These are phyloP conservation scores for Xylariaceae sp. DNA, from an alignment of 2,329 filamentous ascomycete species.

Conservation along the genomic window DNA sequence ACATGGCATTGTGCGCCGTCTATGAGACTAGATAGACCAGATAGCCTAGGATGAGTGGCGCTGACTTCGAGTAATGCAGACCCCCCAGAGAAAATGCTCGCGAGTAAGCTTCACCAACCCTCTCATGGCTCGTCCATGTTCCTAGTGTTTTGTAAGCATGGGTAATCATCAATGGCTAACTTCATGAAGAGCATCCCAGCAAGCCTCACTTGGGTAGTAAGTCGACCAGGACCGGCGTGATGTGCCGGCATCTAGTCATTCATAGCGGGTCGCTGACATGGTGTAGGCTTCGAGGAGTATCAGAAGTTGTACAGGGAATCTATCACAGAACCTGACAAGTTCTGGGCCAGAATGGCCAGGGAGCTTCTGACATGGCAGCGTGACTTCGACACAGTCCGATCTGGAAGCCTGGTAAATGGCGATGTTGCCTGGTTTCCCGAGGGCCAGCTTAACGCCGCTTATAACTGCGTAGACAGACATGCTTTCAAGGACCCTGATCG, in stretches of 20 bases:
- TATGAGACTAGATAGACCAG: not conserved
- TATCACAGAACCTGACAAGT: conserved; percentile 80
- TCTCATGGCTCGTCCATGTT: not conserved
- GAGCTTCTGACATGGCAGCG: conserved; percentile 85
- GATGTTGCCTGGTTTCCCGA: conserved; percentile 94
- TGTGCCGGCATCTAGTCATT: not conserved
- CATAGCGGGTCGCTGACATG: conserved; percentile 23
- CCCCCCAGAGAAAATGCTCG: conserved; percentile 61
- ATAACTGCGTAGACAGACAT: conserved; percentile 96
- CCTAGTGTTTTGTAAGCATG: not conserved
- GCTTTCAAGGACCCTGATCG: conserved; percentile 91
- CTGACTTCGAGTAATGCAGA: conserved; percentile 39
- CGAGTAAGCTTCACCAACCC: conserved; percentile 45
- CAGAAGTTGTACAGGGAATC: conserved; percentile 72
- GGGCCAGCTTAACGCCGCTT: conserved; percentile 88
- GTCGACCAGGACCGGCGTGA: conserved; percentile 28
- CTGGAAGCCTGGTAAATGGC: conserved; percentile 69
- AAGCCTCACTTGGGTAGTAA: conserved; percentile 63
- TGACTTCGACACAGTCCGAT: conserved; percentile 86
- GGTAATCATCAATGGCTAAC: conserved; percentile 23
- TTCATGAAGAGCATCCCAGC: conserved; percentile 57
- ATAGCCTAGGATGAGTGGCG: conserved; percentile 1
- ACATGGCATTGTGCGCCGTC: not conserved
- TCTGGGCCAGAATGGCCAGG: conserved; percentile 82
- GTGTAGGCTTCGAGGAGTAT: conserved; percentile 59